Conservation (phyloP, 495 filamentous ascomycete species). For the Xylaria palmicola region DNA sequence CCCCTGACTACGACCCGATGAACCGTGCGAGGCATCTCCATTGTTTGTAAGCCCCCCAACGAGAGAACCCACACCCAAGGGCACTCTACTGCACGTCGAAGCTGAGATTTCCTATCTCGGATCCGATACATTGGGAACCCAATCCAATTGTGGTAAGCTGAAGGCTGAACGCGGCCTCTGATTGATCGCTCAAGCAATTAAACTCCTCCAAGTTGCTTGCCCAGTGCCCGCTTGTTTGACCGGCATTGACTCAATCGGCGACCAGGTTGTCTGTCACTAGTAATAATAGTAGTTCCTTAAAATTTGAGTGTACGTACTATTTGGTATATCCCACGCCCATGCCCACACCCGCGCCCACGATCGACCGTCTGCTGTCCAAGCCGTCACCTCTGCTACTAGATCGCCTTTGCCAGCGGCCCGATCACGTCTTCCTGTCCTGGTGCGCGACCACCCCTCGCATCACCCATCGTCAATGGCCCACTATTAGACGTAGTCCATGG, state of each 20-base stretch:
- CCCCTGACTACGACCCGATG: neutral
- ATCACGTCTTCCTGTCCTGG: neutral
- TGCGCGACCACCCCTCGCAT: neutral
- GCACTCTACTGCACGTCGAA: conserved; percentile 4
- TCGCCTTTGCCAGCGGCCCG: neutral
- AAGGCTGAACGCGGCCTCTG: neutral
- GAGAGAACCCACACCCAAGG: neutral
- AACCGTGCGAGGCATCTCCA: neutral
- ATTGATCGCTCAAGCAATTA: neutral
- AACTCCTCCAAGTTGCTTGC: neutral
- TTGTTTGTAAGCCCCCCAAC: neutral
- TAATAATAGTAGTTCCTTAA: neutral
- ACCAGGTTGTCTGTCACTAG: neutral
- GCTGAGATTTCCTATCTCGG: conserved; percentile 5
- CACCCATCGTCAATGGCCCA: neutral
- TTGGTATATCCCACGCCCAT: neutral
- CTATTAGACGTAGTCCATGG: neutral
- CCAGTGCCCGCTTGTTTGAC: neutral
- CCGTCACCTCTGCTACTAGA: no score
- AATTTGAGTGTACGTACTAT: no score
- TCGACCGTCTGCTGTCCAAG: neutral
- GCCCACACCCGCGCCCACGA: neutral
- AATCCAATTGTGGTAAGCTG: conserved; percentile 6
- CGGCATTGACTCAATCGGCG: conserved; percentile 6
- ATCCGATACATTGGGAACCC: conserved; percentile 13